Conservation (phyloP, 2,329 filamentous ascomycete species). For the Fonsecaea nubica region DNA sequence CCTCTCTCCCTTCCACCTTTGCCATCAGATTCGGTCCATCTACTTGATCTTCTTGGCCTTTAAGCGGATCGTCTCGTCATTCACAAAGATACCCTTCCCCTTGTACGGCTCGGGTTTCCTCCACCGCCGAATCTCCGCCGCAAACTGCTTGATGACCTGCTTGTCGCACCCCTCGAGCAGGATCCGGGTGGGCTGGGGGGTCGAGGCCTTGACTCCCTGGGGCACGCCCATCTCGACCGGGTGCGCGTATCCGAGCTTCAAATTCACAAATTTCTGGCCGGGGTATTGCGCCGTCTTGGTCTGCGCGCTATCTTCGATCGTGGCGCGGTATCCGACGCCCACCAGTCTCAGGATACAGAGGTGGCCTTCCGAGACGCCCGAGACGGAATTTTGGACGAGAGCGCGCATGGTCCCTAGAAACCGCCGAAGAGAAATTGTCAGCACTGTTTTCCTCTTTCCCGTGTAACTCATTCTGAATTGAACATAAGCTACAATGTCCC, state of each 20-base stretch:
- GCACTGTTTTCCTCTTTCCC: slow-evolving; percentile 3
- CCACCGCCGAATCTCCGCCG: slow-evolving; percentile 86
- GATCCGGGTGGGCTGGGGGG: slow-evolving; percentile 88
- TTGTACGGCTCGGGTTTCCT: slow-evolving; percentile 96
- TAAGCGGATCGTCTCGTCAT: slow-evolving; percentile 95
- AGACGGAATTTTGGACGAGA: slow-evolving; percentile 87
- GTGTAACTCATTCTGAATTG: neutral
- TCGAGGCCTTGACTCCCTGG: slow-evolving; percentile 80
- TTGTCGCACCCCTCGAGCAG: slow-evolving; percentile 87
- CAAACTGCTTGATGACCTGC: slow-evolving; percentile 87
- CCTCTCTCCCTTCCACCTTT: neutral
- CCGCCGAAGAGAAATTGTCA: slow-evolving; percentile 26
- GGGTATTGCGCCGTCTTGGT: slow-evolving; percentile 68
- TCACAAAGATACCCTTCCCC: slow-evolving; percentile 98
- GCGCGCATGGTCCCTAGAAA: slow-evolving; percentile 81
- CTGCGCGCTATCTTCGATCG: slow-evolving; percentile 77
- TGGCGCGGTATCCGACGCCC: slow-evolving; percentile 93
- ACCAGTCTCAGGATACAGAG: slow-evolving; percentile 90
- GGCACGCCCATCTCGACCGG: slow-evolving; percentile 89
- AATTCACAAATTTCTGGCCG: slow-evolving; percentile 84
- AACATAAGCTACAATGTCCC: neutral
- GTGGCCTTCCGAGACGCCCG: slow-evolving; percentile 95
- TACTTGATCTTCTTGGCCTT: slow-evolving; percentile 98
- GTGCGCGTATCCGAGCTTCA: slow-evolving; percentile 97
- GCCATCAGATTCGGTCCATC: slow-evolving; percentile 30